Evolutionary conservation across 306 rosid species (phyloP).

Genomic region (Quercus alba): DNA sequence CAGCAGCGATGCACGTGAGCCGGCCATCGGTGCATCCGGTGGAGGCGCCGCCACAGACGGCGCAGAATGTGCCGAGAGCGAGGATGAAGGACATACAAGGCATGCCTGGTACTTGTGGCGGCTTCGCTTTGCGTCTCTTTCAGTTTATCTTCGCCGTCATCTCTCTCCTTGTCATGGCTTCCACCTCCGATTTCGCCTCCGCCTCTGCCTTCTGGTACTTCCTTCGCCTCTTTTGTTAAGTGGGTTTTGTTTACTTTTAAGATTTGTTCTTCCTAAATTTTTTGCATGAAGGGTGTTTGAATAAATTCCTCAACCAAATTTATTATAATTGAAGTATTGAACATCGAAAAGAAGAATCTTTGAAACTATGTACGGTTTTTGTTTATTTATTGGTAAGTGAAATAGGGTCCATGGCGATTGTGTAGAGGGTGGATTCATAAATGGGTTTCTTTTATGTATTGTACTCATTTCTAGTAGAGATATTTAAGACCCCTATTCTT

Average conservation of each 20-base stretch:
- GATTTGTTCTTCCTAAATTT: not conserved
- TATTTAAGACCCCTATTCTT: no score
- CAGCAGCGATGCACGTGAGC: slow-evolving; percentile 29
- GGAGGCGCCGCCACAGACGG: slow-evolving; percentile 34
- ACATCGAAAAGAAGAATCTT: no score
- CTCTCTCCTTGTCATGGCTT: slow-evolving; percentile 37
- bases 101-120: slow-evolving; percentile 42
- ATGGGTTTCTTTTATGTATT: no score
- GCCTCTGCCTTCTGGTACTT: slow-evolving; percentile 39
- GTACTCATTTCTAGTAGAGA: no score
- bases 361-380: not conserved
- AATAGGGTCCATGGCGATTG: not conserved
- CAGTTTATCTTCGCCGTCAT: slow-evolving; percentile 30
- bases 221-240: not conserved
- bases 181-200: slow-evolving; percentile 35
- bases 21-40: slow-evolving; percentile 47
- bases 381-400: not conserved
- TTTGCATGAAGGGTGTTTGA: not conserved
- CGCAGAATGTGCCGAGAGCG: slow-evolving; percentile 19
- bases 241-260: not conserved
- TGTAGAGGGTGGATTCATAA: no score
- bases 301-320: not conserved
- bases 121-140: slow-evolving; percentile 33
- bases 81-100: slow-evolving; percentile 47
- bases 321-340: no score